A percentile compares a stretch with the other conserved stretches of the same genome.
Evolutionary conservation across 1,284 basidiomycete species (phyloP).

Genomic region (Crucibulum parvulum): DNA sequence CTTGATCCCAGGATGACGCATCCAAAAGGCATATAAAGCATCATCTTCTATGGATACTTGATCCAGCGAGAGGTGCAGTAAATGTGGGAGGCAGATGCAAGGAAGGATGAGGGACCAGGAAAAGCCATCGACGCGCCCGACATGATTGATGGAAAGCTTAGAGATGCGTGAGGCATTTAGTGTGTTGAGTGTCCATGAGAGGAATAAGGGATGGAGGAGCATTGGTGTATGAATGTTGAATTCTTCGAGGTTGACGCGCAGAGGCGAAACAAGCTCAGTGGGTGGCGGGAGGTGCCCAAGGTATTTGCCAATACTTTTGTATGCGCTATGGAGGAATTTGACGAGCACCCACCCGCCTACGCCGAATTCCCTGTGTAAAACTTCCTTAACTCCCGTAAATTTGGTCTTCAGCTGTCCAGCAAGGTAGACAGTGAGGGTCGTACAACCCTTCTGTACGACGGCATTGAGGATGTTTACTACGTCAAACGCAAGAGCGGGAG

Average conservation of each 20-base stretch:
- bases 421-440: not conserved
- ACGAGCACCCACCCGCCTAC: not conserved
- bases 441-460: not conserved
- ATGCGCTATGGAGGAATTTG: not conserved
- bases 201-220: not conserved
- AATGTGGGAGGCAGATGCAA: not conserved
- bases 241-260: not conserved
- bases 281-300: not conserved
- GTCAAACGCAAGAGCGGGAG: too few relatives aligned
- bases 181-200: not conserved
- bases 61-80: not conserved
- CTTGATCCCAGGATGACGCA: too few relatives aligned
- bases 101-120: not conserved
- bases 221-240: not conserved
- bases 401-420: not conserved
- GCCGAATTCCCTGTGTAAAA: not conserved
- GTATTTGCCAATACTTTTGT: not conserved
- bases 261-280: not conserved
- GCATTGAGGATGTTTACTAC: too few relatives aligned
- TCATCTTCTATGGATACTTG: too few relatives aligned
- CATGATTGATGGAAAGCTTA: not conserved
- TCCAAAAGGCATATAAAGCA: too few relatives aligned
- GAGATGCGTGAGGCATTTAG: not conserved
- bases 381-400: not conserved
- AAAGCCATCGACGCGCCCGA: not conserved